Evolutionary conservation across 2,329 filamentous ascomycete species (phyloP), one percentile per base, ranked within the genome.

Genomic region (Alternaria triticimaculans): DNA sequence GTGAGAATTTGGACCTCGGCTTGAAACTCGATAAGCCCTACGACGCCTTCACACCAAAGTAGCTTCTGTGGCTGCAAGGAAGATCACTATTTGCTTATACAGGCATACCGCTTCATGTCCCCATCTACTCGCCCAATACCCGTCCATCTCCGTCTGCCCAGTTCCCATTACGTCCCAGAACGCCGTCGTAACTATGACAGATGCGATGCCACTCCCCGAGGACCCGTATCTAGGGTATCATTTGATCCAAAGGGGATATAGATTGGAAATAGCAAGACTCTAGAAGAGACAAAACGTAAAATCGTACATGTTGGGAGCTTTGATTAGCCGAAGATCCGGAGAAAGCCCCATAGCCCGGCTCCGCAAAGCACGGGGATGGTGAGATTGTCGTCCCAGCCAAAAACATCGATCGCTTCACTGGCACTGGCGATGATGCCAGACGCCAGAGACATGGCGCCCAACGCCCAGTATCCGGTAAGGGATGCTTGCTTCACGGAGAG

Each of bases 311-410:
- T 50, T 11, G 14, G 25, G 43, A 37, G 43, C 26, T 28, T 5
- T 3, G 11, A 44, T 66, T 48, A 78, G 33, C 90, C 90, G 85
- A 97, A 97, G 53, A 94, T 80, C 82, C 92, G 96, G 73, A 98
- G 85, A 79, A 99, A 97, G 0, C 91, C 92, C 90, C 92, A 97
- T 65, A 99, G 89, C 7, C 94, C 94, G 49, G 93, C 82, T 23
- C 94, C 94, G 77, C 93, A 97, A 54, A 99, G 85, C 25, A 97
- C 89, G 3, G 96, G 96, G 80, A 99, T 99, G 54, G 95, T 98
- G 72, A 99, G 84, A 81, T 99, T 99, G 82, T 99, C 96, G 76
- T 99, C 96, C 92, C 93, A 94, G 51, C 94, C 93, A 78, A 94
- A 97, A 0, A 98, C 76, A 81, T 99, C 94, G 49, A 97, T 86